phyloP scores from a whole-genome alignment of 1,139 yeast species.

The Tardiomyces blankii region DNA sequence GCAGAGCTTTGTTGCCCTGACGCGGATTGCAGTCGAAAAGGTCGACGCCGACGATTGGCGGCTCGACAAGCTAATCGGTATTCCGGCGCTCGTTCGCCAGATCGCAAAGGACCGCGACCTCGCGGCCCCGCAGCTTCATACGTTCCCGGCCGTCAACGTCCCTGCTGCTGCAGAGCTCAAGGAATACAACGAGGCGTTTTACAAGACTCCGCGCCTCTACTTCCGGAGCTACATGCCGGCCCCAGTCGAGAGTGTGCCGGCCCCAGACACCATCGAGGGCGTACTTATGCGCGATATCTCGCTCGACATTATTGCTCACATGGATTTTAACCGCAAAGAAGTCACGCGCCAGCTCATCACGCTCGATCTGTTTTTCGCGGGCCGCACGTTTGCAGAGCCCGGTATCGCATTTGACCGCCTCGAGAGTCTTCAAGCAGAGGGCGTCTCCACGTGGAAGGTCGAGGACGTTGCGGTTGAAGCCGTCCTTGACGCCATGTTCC shows the following conservation, averaged over 20 bases:
- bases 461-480: slow-evolving; percentile 88
- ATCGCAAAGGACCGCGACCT: slow-evolving; percentile 4
- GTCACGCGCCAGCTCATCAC: slow-evolving; percentile 76
- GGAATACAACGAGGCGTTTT: slow-evolving; percentile 5
- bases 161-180: slow-evolving; percentile 15
- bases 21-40: slow-evolving; percentile 36
- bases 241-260: slow-evolving; percentile 64
- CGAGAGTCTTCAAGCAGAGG: slow-evolving; percentile 27
- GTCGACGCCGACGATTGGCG: slow-evolving; percentile 14
- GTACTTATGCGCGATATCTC: slow-evolving; percentile 65
- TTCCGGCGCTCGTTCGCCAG: slow-evolving; percentile 9
- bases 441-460: slow-evolving; percentile 66
- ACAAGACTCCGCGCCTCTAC: slow-evolving; percentile 41
- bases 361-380: slow-evolving; percentile 61
- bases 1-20: slow-evolving; percentile 38
- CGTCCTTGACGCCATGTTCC: slow-evolving; percentile 65
- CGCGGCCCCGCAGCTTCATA: slow-evolving; percentile 24
- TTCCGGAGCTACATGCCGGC: slow-evolving; percentile 54
- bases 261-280: slow-evolving; percentile 45
- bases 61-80: slow-evolving; percentile 9
- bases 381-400: slow-evolving; percentile 66
- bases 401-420: slow-evolving; percentile 76
- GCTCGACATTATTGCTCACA: slow-evolving; percentile 60
- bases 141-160: slow-evolving; percentile 27
- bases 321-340: slow-evolving; percentile 83